These are phyloP conservation scores for Alternaria dauci DNA, from an alignment of 2,329 filamentous ascomycete species.

Conservation along the genomic window DNA sequence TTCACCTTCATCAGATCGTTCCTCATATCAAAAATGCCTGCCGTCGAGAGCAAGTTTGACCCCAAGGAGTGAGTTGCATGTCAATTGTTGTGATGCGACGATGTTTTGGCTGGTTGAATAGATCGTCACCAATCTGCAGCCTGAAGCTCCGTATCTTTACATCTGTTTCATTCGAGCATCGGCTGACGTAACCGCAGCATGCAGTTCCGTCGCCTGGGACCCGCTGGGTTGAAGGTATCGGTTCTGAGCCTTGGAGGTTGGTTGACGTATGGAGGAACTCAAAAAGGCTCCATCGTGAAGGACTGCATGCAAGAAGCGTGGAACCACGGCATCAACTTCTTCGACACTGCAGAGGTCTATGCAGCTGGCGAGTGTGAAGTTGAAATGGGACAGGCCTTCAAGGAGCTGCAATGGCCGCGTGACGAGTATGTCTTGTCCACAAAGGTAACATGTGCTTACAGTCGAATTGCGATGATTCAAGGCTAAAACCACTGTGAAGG, in stretches of 20 bases:
- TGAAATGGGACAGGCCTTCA: conserved; percentile 63
- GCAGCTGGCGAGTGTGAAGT: conserved; percentile 68
- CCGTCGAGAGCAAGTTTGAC: conserved; percentile 58
- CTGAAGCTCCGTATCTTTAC: neutral
- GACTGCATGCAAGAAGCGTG: conserved; percentile 61
- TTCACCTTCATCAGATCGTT: neutral
- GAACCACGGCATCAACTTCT: conserved; percentile 61
- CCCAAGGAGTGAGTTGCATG: conserved; percentile 50
- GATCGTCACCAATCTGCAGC: neutral
- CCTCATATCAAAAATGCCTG: conserved; percentile 37
- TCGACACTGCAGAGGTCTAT: conserved; percentile 63
- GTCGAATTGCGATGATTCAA: neutral
- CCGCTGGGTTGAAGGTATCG: conserved; percentile 60
- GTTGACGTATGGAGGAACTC: conserved; percentile 59
- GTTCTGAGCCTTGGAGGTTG: conserved; percentile 59
- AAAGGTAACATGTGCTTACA: conserved; percentile 23
- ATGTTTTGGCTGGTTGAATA: neutral
- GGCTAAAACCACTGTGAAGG: conserved; percentile 39
- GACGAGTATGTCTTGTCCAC: conserved; percentile 44
- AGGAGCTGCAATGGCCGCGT: conserved; percentile 59
- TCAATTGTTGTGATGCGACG: neutral
- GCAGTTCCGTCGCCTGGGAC: conserved; percentile 43
- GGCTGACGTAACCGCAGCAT: conserved; percentile 31
- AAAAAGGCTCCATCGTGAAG: conserved; percentile 58
- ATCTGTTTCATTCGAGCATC: neutral